A percentile compares a stretch with the other conserved stretches of the same genome.
These are phyloP conservation scores for Pistacia integerrima DNA, from an alignment of 345 rosid genomes.

Conservation along the genomic window DNA sequence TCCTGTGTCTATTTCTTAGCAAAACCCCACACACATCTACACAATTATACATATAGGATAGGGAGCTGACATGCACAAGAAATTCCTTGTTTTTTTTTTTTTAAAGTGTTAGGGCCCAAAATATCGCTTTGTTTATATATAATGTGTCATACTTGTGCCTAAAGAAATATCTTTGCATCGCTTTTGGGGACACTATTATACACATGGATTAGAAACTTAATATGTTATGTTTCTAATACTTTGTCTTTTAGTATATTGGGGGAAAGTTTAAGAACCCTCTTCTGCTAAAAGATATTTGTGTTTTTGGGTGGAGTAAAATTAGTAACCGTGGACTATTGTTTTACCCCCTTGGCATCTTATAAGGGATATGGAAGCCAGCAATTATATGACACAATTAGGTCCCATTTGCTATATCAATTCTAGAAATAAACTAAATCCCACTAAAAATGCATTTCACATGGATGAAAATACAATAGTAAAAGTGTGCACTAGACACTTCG, in stretches of 20 bases:
- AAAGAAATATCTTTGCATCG: slow-evolving; percentile 8
- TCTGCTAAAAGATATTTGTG: no score
- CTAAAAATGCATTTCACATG: not conserved
- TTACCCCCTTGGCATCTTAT: slow-evolving; percentile 1
- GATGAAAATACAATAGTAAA: not conserved
- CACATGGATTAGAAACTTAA: not conserved
- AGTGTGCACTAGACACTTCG: not conserved
- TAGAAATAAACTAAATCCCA: not conserved
- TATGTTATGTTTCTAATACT: not conserved
- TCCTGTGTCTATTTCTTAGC: not conserved
- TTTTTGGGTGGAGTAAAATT: no score
- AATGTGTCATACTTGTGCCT: not conserved
- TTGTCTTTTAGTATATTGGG: not conserved
- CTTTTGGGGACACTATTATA: slow-evolving; percentile 17
- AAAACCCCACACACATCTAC: not conserved
- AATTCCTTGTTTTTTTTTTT: not conserved
- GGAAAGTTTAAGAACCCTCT: not conserved
- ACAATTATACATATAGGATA: not conserved
- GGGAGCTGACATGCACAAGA: slow-evolving; percentile 5
- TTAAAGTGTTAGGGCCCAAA: slow-evolving; percentile 8
- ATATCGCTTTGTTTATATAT: not conserved
- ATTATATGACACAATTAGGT: not conserved
- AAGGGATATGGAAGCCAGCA: not conserved
- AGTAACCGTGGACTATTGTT: not conserved
- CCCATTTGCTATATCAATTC: not conserved